Conservation (phyloP, 108 stramenopile genomes). For the Bacterosira constricta region DNA sequence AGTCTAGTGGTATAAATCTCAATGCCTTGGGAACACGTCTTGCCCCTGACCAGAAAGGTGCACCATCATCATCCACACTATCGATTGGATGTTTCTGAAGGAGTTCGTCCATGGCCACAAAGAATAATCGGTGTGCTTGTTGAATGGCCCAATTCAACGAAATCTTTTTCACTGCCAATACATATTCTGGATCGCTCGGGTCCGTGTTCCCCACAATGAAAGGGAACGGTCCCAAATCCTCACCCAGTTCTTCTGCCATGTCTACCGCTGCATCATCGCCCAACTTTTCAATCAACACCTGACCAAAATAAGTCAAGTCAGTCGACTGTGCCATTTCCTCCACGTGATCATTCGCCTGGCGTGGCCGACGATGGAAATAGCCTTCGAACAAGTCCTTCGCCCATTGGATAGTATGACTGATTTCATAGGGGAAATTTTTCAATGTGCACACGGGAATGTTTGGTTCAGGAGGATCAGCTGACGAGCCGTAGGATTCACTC, state of each 20-base stretch:
- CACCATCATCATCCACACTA: slow-evolving; percentile 93
- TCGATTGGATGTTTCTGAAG: slow-evolving; percentile 87
- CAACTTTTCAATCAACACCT: slow-evolving; percentile 48
- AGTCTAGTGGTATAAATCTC: slow-evolving; percentile 37
- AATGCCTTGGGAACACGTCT: slow-evolving; percentile 68
- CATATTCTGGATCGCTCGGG: slow-evolving; percentile 40
- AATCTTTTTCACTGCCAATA: slow-evolving; percentile 30
- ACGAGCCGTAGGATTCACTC: slow-evolving; percentile 89
- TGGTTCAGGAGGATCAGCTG: slow-evolving; percentile 86
- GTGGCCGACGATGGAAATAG: slow-evolving; percentile 72
- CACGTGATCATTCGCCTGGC: slow-evolving; percentile 77
- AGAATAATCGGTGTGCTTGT: slow-evolving; percentile 60
- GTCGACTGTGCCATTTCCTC: slow-evolving; percentile 30
- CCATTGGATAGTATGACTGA: slow-evolving; percentile 93
- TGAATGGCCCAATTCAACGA: slow-evolving; percentile 71
- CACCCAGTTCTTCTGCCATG: slow-evolving; percentile 68
- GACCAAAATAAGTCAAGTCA: slow-evolving; percentile 46
- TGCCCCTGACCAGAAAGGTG: slow-evolving; percentile 92
- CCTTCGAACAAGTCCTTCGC: slow-evolving; percentile 87
- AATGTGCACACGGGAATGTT: slow-evolving; percentile 89
- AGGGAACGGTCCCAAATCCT: slow-evolving; percentile 62
- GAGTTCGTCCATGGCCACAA: slow-evolving; percentile 58
- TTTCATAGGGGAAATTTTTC: slow-evolving; percentile 90
- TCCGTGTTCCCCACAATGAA: slow-evolving; percentile 30
- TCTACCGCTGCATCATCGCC: slow-evolving; percentile 69